A percentile compares a stretch with the other conserved stretches of the same genome.
Conservation (phyloP, 305 asterid species). For the Plantago coronopus region DNA sequence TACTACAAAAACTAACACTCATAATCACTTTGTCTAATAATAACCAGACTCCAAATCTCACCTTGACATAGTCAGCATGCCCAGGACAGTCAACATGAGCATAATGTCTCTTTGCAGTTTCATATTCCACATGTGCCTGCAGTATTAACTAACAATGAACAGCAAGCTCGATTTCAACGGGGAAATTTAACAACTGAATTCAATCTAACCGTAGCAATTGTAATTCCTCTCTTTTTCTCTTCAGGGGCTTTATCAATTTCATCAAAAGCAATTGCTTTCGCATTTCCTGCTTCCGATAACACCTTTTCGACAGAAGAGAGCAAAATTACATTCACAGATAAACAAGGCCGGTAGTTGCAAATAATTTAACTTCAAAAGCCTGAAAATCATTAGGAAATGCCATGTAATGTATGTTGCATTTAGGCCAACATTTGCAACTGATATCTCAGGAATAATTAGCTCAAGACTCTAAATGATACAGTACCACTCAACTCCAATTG, state of each 20-base stretch:
- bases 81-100: constrained; percentile 99
- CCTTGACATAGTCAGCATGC: constrained; percentile 94
- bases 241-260: constrained; percentile 99
- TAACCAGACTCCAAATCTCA: constrained; percentile 32
- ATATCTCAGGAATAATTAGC: no score
- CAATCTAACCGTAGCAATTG: constrained; percentile 76
- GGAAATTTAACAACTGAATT: not conserved
- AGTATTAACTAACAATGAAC: constrained; percentile 25
- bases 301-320: constrained; percentile 40
- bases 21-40: no score
- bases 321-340: not conserved
- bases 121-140: constrained; percentile 97
- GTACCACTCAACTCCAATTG: no score
- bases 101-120: constrained; percentile 82
- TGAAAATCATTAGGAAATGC: no score
- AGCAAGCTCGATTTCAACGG: not conserved
- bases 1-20: no score
- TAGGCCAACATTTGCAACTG: no score
- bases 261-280: constrained; percentile 90
- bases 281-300: constrained; percentile 84
- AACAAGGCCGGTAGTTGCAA: no score
- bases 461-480: no score
- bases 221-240: constrained; percentile 97
- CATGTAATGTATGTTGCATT: no score
- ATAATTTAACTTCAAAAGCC: no score